Evolutionary conservation across 2,329 filamentous ascomycete genomes (phyloP).

Genomic region (Capronia americana): DNA sequence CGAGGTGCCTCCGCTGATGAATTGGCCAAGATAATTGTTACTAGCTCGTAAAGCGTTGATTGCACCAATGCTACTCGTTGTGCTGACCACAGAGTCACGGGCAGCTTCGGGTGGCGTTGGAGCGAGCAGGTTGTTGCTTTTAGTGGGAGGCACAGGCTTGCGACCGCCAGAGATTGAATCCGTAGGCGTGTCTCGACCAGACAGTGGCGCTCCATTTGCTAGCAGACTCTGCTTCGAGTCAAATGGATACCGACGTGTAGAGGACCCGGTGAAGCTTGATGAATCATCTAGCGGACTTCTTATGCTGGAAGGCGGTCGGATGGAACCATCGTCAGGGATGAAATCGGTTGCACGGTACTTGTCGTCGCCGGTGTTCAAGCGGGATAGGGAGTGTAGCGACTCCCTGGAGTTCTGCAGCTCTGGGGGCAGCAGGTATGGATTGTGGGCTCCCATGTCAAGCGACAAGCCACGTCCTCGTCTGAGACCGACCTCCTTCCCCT

Average conservation of each 20-base stretch:
- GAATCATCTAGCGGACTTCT: conserved; percentile 55
- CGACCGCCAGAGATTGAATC: conserved; percentile 5
- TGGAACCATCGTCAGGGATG: conserved; percentile 54
- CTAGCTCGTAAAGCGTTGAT: conserved; percentile 43
- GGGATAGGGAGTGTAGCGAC: conserved; percentile 83
- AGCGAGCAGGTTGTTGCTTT: conserved; percentile 32
- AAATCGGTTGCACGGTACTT: conserved; percentile 75
- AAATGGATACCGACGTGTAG: conserved; percentile 40
- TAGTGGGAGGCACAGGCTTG: conserved; percentile 4
- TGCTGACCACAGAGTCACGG: conserved; percentile 39
- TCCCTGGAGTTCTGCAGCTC: conserved; percentile 79
- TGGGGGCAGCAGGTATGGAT: conserved; percentile 92
- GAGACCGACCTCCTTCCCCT: conserved; percentile 45
- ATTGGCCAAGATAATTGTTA: conserved; percentile 49
- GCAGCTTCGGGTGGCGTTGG: conserved; percentile 22
- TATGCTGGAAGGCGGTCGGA: conserved; percentile 46
- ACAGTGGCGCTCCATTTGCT: conserved; percentile 56
- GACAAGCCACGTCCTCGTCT: conserved; percentile 59
- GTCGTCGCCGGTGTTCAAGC: conserved; percentile 77
- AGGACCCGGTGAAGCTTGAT: conserved; percentile 61
- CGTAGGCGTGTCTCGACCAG: conserved; percentile 16
- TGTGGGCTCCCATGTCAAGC: conserved; percentile 72
- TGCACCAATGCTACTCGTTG: conserved; percentile 42
- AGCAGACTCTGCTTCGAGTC: conserved; percentile 61
- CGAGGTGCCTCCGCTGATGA: conserved; percentile 46